Percentiles rank a stretch among this genome's conserved stretches.
Evolutionary conservation across 768 basidiomycete species (phyloP).

Genomic region (Scleroderma citrinum): DNA sequence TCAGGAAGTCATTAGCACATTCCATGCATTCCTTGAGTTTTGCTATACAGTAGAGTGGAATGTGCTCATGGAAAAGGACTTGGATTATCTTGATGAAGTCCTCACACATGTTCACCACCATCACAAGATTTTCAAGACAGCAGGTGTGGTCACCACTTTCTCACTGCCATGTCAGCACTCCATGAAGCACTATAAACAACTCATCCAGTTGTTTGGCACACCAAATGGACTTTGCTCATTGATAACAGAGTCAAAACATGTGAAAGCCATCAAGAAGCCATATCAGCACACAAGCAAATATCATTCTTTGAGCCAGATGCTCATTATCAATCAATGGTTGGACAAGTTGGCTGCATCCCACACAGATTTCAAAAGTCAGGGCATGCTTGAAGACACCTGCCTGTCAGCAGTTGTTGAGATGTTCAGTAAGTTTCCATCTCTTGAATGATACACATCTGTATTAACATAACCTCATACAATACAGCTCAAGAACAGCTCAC

Average conservation of each 20-base stretch:
- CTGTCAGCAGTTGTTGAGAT: background rate
- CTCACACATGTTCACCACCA: slow-evolving; percentile 8
- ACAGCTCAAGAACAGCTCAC: no score
- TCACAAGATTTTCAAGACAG: slow-evolving; percentile 6
- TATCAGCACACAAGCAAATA: slow-evolving; percentile 21
- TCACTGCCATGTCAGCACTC: slow-evolving; percentile 16
- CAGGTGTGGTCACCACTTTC: slow-evolving; percentile 5
- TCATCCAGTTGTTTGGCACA: slow-evolving; percentile 11
- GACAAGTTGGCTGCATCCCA: slow-evolving; percentile 7
- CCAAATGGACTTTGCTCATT: slow-evolving; percentile 23
- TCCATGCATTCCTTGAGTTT: slow-evolving; percentile 21
- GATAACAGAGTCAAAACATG: slow-evolving; percentile 32
- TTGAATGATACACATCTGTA: no score
- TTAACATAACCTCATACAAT: no score
- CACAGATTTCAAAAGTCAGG: background rate
- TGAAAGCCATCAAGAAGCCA: slow-evolving; percentile 31
- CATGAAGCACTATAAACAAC: slow-evolving; percentile 11
- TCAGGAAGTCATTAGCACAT: slow-evolving; percentile 9
- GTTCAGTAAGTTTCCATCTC: no score
- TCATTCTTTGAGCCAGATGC: slow-evolving; percentile 8
- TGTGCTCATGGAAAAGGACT: slow-evolving; percentile 5
- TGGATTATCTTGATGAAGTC: slow-evolving; percentile 6
- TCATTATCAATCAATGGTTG: slow-evolving; percentile 21
- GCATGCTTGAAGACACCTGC: background rate
- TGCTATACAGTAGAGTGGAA: slow-evolving; percentile 17